Evolutionary conservation across 176 grass and related monocot species (phyloP).

Genomic region (Carex cristatella): DNA sequence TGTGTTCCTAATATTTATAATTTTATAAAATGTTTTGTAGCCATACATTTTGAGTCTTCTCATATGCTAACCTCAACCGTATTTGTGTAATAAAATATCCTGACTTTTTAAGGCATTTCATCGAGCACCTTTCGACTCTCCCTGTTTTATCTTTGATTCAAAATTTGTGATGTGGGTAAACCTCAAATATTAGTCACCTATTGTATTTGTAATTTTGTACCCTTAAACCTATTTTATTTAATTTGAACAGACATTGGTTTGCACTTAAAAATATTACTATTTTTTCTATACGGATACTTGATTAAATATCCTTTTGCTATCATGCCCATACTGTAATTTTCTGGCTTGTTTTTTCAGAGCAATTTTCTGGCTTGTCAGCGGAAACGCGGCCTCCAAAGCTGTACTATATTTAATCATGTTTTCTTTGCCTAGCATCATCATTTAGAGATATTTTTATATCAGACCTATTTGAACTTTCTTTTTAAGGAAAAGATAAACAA

Average conservation of each 20-base stretch:
- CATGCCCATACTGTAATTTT: background rate
- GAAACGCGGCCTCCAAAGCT: background rate
- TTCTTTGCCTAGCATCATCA: background rate
- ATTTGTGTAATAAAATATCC: no score
- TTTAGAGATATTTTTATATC: background rate
- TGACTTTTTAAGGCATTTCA: no score
- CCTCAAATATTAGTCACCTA: background rate
- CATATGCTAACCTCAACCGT: no score
- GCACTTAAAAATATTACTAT: background rate
- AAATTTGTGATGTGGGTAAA: no score
- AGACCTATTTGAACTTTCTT: background rate
- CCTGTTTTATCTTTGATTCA: no score
- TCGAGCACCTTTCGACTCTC: no score
- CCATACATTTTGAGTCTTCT: no score
- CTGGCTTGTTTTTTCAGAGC: no score
- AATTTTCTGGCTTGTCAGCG: background rate
- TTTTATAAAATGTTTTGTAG: no score
- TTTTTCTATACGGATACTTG: background rate
- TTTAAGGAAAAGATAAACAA: no score
- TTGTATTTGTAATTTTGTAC: no score
- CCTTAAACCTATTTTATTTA: background rate
- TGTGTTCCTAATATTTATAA: no score
- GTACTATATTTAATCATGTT: background rate
- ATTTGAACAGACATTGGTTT: background rate
- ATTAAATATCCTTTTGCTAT: background rate